A percentile compares a stretch with the other conserved stretches of the same genome.
Evolutionary conservation across 768 basidiomycete species (phyloP).

Genomic region (Leccinellum luteum): DNA sequence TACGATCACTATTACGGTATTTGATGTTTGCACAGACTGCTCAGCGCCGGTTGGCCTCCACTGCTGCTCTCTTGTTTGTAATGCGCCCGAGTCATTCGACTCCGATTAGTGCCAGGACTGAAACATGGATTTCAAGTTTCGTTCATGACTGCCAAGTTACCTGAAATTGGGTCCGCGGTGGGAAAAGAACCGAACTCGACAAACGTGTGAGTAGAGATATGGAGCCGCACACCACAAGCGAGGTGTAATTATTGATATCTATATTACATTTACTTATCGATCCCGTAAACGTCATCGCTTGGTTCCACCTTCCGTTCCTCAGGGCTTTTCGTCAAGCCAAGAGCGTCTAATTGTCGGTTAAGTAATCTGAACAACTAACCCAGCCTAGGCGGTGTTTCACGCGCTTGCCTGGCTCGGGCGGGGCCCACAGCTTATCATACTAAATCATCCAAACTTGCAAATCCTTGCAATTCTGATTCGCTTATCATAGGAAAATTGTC

Average conservation of each 20-base stretch:
- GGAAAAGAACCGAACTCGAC: slow-evolving; percentile 10
- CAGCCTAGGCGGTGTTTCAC: background rate
- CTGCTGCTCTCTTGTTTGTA: background rate
- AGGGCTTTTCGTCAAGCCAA: background rate
- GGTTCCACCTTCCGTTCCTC: slow-evolving; percentile 1
- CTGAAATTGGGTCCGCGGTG: background rate
- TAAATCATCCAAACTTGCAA: background rate
- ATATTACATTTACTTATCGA: background rate
- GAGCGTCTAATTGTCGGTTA: background rate
- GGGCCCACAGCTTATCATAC: background rate
- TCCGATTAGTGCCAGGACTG: background rate
- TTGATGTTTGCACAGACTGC: background rate
- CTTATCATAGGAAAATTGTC: too few species aligned
- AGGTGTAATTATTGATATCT: background rate
- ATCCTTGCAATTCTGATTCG: background rate
- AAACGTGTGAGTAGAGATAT: slow-evolving; percentile 15
- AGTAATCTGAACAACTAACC: background rate
- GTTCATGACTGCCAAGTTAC: background rate
- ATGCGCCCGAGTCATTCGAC: background rate
- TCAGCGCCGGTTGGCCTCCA: background rate
- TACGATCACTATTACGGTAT: background rate
- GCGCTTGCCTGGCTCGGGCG: background rate
- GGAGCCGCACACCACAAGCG: background rate
- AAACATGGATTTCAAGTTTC: slow-evolving; percentile 2
- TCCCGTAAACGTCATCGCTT: slow-evolving; percentile 3